phyloP scores from a whole-genome alignment of 768 basidiomycete species.

The Jaapia argillacea region DNA sequence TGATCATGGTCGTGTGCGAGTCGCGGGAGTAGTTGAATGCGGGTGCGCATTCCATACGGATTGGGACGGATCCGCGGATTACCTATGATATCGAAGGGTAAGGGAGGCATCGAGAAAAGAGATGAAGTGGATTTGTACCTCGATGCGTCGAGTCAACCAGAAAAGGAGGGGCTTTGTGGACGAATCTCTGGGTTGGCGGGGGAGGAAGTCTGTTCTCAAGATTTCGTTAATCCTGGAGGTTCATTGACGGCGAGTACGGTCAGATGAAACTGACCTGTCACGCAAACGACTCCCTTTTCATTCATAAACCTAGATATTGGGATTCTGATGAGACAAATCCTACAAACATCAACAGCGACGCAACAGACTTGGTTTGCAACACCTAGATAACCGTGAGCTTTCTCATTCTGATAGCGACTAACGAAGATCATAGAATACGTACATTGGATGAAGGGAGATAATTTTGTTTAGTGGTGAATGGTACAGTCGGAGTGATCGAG shows the following conservation, averaged over 20 bases:
- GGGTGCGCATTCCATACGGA: slow-evolving; percentile 85
- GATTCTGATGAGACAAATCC: slow-evolving; percentile 38
- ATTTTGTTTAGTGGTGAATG: slow-evolving; percentile 71
- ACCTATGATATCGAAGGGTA: slow-evolving; percentile 33
- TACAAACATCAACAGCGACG: too few relatives aligned
- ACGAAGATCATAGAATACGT: slow-evolving; percentile 12
- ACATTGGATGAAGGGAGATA: slow-evolving; percentile 81
- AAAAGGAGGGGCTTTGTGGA: slow-evolving; percentile 56
- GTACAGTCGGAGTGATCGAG: slow-evolving; percentile 65
- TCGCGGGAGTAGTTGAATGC: slow-evolving; percentile 93
- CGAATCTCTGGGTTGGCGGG: slow-evolving; percentile 40
- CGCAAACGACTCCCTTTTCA: slow-evolving; percentile 75
- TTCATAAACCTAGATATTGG: slow-evolving; percentile 85
- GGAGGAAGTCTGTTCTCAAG: slow-evolving; percentile 82
- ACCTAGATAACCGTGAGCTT: slow-evolving; percentile 37
- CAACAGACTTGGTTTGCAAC: slow-evolving; percentile 82
- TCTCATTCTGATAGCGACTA: too few relatives aligned
- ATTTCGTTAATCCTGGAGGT: too few relatives aligned
- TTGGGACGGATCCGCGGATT: slow-evolving; percentile 72
- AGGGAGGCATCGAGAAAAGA: background rate
- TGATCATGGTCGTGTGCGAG: slow-evolving; percentile 52
- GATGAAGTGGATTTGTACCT: too few relatives aligned
- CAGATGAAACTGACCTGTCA: slow-evolving; percentile 47
- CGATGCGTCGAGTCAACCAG: slow-evolving; percentile 80
- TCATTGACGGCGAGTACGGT: slow-evolving; percentile 4